Percentiles rank a stretch among this genome's conserved stretches.
phyloP scores from a whole-genome alignment of 257 asterid species.

The Nyctanthes arbortristis region DNA sequence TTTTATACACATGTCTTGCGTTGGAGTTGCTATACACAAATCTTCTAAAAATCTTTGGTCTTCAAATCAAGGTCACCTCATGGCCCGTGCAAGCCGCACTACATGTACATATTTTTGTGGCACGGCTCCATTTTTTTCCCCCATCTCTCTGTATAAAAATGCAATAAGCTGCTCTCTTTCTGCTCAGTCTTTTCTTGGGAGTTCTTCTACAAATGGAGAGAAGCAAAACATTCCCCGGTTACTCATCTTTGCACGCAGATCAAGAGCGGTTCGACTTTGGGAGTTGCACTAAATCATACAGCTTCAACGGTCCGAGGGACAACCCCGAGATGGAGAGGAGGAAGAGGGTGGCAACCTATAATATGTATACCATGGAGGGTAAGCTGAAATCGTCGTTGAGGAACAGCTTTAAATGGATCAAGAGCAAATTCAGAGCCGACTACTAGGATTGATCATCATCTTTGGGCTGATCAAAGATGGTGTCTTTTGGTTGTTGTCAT shows the following conservation, averaged over 20 bases:
- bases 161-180: not conserved
- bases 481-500: not conserved
- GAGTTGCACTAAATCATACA: constrained; percentile 66
- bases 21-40: not conserved
- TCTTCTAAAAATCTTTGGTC: constrained; percentile 23
- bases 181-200: constrained; percentile 5
- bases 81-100: constrained; percentile 72
- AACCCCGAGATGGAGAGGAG: constrained; percentile 77
- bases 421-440: constrained; percentile 63
- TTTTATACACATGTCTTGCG: not conserved
- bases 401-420: constrained; percentile 92
- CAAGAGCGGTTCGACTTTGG: constrained; percentile 65
- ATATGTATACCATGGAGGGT: constrained; percentile 76
- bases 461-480: not conserved
- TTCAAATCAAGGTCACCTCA: constrained; percentile 50
- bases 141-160: constrained; percentile 24
- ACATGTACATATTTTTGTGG: constrained; percentile 38
- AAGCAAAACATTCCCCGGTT: constrained; percentile 68
- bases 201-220: constrained; percentile 59
- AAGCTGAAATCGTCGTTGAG: constrained; percentile 79
- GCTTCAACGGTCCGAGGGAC: constrained; percentile 82
- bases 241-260: constrained; percentile 74
- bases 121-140: constrained; percentile 44
- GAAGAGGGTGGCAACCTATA: constrained; percentile 80
- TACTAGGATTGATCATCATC: constrained; percentile 34